Evolutionary conservation across 768 basidiomycete genomes (phyloP).

Genomic region (Ramaria sp.): DNA sequence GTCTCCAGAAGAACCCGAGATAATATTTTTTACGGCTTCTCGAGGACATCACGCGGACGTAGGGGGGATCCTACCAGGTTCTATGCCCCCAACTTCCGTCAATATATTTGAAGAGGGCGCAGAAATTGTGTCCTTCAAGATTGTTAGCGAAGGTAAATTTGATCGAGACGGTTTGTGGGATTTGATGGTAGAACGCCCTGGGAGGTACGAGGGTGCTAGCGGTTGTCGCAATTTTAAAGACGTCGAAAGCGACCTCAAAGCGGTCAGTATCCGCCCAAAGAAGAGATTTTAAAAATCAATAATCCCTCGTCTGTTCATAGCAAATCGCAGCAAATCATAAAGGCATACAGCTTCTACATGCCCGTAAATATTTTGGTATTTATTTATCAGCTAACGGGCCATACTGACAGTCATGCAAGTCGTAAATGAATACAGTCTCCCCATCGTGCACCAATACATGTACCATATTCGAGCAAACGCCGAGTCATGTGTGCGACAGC

Average conservation of each 20-base stretch:
- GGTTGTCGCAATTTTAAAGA: slow-evolving; percentile 82
- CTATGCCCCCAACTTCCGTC: slow-evolving; percentile 90
- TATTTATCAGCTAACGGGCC: background rate
- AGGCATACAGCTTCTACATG: slow-evolving; percentile 76
- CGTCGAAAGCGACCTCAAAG: slow-evolving; percentile 87
- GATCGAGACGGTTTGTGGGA: slow-evolving; percentile 64
- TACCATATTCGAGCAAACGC: slow-evolving; percentile 83
- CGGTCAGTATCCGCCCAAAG: slow-evolving; percentile 40
- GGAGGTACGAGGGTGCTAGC: slow-evolving; percentile 72
- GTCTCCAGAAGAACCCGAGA: slow-evolving; percentile 40
- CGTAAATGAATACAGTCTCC: slow-evolving; percentile 75
- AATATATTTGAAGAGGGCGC: slow-evolving; percentile 94
- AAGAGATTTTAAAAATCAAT: background rate
- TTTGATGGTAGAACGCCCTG: slow-evolving; percentile 75
- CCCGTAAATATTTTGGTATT: slow-evolving; percentile 36
- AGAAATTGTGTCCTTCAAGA: slow-evolving; percentile 82
- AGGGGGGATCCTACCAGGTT: slow-evolving; percentile 85
- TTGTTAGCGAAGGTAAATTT: slow-evolving; percentile 76
- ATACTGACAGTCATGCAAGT: slow-evolving; percentile 30
- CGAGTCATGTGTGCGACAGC: slow-evolving; percentile 73
- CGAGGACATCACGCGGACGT: slow-evolving; percentile 93
- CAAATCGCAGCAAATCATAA: slow-evolving; percentile 95
- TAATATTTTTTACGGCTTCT: slow-evolving; percentile 90
- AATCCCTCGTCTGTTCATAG: slow-evolving; percentile 25
- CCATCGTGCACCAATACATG: slow-evolving; percentile 91